phyloP scores from a whole-genome alignment of 106 monocot genomes.

The Dendrobium huoshanense region DNA sequence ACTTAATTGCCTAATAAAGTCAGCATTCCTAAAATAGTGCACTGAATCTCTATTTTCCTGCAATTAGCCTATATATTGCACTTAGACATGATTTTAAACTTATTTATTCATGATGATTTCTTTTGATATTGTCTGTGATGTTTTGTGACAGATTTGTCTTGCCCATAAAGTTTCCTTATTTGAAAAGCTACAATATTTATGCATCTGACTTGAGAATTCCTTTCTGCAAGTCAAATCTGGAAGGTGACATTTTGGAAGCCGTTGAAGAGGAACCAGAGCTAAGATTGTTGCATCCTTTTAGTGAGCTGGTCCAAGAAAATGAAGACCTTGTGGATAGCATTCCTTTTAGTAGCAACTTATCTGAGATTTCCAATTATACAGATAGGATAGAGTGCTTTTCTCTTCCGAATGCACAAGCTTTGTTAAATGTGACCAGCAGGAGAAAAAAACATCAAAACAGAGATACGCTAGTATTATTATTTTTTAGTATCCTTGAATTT shows the following conservation, averaged over 20 bases:
- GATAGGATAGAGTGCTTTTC: constrained; percentile 20
- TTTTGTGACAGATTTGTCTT: background rate
- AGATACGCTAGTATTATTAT: background rate
- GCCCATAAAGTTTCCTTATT: background rate
- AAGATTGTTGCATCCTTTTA: constrained; percentile 33
- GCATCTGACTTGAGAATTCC: background rate
- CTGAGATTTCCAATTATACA: constrained; percentile 11
- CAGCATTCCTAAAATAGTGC: too few species aligned
- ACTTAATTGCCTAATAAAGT: too few species aligned
- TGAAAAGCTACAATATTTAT: background rate
- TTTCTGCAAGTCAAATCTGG: constrained; percentile 4
- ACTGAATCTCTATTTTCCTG: background rate
- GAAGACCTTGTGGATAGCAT: constrained; percentile 15
- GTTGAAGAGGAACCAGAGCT: constrained; percentile 6
- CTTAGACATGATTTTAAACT: background rate
- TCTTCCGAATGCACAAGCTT: constrained; percentile 52
- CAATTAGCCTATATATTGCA: background rate
- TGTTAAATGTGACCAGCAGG: constrained; percentile 78
- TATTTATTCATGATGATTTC: background rate
- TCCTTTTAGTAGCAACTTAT: constrained; percentile 6
- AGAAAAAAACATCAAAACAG: constrained; percentile 51
- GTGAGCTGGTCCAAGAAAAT: constrained; percentile 40
- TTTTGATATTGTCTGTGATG: background rate
- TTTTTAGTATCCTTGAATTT: background rate
- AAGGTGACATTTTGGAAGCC: background rate